Conservation (phyloP, 2,329 filamentous ascomycete genomes). For the Fusarium albidum region DNA sequence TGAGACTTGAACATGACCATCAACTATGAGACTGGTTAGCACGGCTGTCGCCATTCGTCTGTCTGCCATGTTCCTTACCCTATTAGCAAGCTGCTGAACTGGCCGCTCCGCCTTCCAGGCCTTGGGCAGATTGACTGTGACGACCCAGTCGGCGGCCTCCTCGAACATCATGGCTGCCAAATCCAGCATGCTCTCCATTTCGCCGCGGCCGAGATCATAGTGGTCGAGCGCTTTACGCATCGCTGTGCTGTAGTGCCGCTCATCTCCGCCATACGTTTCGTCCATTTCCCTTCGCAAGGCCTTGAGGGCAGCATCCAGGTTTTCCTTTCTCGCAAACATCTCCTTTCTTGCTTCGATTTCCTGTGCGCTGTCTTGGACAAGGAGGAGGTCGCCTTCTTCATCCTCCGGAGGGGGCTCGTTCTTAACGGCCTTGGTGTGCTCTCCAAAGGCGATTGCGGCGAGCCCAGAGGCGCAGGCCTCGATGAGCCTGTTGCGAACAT, state of each 20-base stretch:
- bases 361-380: conserved; percentile 52
- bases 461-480: conserved; percentile 67
- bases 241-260: conserved; percentile 50
- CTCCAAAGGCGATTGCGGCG: conserved; percentile 70
- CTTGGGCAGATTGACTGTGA: conserved; percentile 53
- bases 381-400: conserved; percentile 47
- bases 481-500: conserved; percentile 67
- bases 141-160: conserved; percentile 51
- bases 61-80: conserved; percentile 41
- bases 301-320: conserved; percentile 64
- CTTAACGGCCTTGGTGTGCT: conserved; percentile 58
- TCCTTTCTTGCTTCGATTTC: conserved; percentile 67
- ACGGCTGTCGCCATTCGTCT: background rate
- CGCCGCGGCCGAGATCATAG: conserved; percentile 48
- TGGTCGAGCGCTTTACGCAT: conserved; percentile 55
- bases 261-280: conserved; percentile 49
- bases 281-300: conserved; percentile 55
- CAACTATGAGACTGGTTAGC: conserved; percentile 43
- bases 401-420: conserved; percentile 49
- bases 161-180: conserved; percentile 58
- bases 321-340: conserved; percentile 71
- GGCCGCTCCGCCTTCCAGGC: conserved; percentile 51
- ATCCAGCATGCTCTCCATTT: conserved; percentile 53
- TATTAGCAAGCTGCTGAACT: conserved; percentile 46
- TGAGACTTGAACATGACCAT: conserved; percentile 50